Base-by-base conservation (phyloP, 768 basidiomycete genomes). In the Tylopilus sp. region DNA sequence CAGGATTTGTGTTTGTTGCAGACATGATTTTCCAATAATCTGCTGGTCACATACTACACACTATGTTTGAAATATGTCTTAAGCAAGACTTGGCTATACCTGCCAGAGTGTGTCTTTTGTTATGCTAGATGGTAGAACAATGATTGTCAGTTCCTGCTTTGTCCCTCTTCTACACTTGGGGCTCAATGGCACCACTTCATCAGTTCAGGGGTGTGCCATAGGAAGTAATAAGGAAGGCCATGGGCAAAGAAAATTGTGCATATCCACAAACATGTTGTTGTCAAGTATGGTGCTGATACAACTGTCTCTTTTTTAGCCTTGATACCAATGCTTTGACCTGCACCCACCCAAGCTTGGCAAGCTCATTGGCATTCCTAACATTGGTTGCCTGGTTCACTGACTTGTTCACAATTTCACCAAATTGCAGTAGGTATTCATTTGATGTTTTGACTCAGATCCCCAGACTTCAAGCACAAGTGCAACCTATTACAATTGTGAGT, bases 401-500 rank as follows among this genome's bases (percentile, higher is more conserved):
- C 82, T 98, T 8, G 95, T 98, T 0, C 96, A 99, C 61, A 91
- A 79, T 62, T 98, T 99, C 84, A 97, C 97, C 0, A 96, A 96
- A 66, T 78, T 97, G 24, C 91, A 92, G 85, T 88, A 63, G 8
- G 85, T 76, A 22, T 46, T 33, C 10, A 2, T 29, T 26, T 45
- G 5, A 17, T 9, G 1, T 55, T 6, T 16, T 46, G 24, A 47
- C 48, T 5, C 24, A 26, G 31, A 5, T 45, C 34, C 50, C 1
- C 57, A 91, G 88, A 61, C 74, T 99, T 13, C 89, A 96, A 68
- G 96, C 97, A 0, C 92, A 97, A 64, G 96, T 98, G 0, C 92
- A 97, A 62, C 97, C 96, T 0, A 93, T 99, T 63, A 98, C 97
- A n/a, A n/a, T n/a, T n/a, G n/a, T n/a, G n/a, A n/a, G n/a, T n/a